Conservation (phyloP, 139 green algal genomes). For the Chlamydomonas sp. region DNA sequence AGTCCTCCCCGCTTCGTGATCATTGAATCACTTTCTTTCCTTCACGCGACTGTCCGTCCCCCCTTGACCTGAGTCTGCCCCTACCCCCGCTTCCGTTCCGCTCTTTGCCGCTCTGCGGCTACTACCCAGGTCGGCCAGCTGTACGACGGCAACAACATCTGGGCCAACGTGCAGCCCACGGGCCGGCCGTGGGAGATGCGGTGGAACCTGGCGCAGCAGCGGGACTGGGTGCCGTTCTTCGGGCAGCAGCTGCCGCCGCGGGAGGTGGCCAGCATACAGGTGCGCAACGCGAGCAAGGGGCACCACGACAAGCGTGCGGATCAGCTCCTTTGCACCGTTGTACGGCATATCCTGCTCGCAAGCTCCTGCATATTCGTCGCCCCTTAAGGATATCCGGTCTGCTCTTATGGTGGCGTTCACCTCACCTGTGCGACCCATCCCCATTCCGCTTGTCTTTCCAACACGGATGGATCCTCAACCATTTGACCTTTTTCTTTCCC, state of each 20-base stretch:
- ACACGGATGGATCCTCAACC: no score
- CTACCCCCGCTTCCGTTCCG: not conserved
- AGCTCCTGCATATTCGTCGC: no score
- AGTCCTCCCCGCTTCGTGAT: no score
- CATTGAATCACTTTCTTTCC: no score
- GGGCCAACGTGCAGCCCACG: conserved; percentile 66
- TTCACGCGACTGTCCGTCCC: not conserved
- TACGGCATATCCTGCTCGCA: no score
- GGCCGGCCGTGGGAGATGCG: conserved; percentile 64
- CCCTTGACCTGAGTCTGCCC: not conserved
- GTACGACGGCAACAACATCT: conserved; percentile 69
- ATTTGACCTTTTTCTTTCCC: conserved; percentile 20
- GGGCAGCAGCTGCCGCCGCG: conserved; percentile 47
- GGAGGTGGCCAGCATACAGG: conserved; percentile 63
- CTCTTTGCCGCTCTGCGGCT: not conserved
- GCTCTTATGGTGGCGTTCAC: no score
- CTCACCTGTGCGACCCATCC: not conserved
- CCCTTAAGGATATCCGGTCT: no score
- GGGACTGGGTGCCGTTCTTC: conserved; percentile 59
- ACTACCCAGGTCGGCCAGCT: conserved; percentile 57
- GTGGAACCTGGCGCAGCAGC: conserved; percentile 53
- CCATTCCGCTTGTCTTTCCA: not conserved
- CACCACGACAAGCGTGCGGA: not conserved
- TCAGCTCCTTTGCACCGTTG: no score
- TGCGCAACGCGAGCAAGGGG: not conserved